Base-by-base conservation (phyloP, 139 green algal species). In the Eudorina sp. region DNA sequence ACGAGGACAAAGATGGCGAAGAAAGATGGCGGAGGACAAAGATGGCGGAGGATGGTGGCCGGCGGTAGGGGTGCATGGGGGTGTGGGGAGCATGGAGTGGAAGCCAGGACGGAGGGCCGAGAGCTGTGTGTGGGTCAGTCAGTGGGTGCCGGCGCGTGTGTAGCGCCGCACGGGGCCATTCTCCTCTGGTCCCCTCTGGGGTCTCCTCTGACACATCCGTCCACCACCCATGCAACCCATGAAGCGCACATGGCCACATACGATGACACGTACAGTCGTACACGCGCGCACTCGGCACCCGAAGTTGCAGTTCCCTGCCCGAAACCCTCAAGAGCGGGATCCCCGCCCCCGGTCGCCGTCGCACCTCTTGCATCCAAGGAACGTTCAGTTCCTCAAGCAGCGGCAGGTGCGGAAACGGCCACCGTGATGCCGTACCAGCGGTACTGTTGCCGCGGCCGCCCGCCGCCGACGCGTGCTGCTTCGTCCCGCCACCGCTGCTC, bases 341-440 rank as follows among this genome's bases (percentile, higher is more conserved):
- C n/a, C n/a, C n/a, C n/a, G n/a, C n/a, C n/a, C n/a, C 51, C 51
- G 16, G 16, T 21, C 58, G 8, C 62, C 29, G 8, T 31, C 73
- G 4, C 60, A 86, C 80, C 43, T 86, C 80, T 18, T 46, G 29
- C 60, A 86, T 64, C 80, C 80, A 86, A 3, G 43, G 27, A 8
- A 86, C 41, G n/a, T 25, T 46, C 23, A 86, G 80, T 40, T 86
- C 80, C 80, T 76, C 41, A 43, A 86, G 60, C 1, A 48, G 21
- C n/a, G 60, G 80, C 60, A 86, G 41, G 27, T 18, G 13, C 6
- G 80, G 80, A 3, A 86, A 58, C 4, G 4, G 38, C 78, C 78
- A 85, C 40, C 78, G 34, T 34, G 55, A 11, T 53, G 34, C 18
- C 40, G 5, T 64, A 43, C 43, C 62, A 29, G n/a, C n/a, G n/a